Conservation (phyloP, 495 filamentous ascomycete genomes). For the Xylaria cubensis region DNA sequence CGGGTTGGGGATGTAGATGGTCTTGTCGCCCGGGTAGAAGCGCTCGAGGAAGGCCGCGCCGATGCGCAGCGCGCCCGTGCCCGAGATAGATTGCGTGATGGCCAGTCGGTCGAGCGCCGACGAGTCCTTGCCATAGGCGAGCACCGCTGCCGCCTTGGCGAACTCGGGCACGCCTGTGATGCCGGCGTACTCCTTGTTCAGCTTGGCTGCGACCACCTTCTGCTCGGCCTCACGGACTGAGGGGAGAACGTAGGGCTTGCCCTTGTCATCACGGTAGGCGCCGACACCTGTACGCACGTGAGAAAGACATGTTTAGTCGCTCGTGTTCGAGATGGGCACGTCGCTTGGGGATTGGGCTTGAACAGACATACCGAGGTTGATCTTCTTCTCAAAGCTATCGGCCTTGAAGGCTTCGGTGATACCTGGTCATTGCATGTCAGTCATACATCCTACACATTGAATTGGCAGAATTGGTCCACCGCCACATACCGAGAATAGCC, state of each 20-base stretch:
- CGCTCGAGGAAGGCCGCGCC: conserved; percentile 90
- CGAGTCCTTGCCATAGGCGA: conserved; percentile 87
- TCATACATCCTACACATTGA: neutral
- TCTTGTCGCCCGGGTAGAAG: conserved; percentile 89
- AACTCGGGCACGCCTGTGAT: conserved; percentile 96
- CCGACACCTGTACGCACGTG: conserved; percentile 64
- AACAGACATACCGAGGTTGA: conserved; percentile 79
- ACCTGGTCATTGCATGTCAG: conserved; percentile 53
- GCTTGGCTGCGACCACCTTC: conserved; percentile 73
- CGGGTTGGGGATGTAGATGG: conserved; percentile 91
- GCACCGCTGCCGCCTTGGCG: conserved; percentile 85
- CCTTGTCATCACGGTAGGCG: conserved; percentile 90
- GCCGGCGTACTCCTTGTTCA: conserved; percentile 97
- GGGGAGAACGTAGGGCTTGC: conserved; percentile 96
- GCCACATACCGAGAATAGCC: conserved; percentile 77
- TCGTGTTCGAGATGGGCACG: neutral
- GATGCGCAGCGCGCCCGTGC: conserved; percentile 93
- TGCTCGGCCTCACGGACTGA: conserved; percentile 90
- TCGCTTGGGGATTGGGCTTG: conserved; percentile 34
- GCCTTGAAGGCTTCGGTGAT: conserved; percentile 99
- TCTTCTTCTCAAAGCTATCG: conserved; percentile 88
- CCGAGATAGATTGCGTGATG: conserved; percentile 97
- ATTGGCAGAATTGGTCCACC: conserved; percentile 22
- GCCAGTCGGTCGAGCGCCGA: conserved; percentile 79
- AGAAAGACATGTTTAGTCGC: conserved; percentile 34